A percentile compares a stretch with the other conserved stretches of the same genome.
These are phyloP conservation scores for Mortierella claussenii DNA, from an alignment of 192 early-diverging fungal species.

Conservation along the genomic window DNA sequence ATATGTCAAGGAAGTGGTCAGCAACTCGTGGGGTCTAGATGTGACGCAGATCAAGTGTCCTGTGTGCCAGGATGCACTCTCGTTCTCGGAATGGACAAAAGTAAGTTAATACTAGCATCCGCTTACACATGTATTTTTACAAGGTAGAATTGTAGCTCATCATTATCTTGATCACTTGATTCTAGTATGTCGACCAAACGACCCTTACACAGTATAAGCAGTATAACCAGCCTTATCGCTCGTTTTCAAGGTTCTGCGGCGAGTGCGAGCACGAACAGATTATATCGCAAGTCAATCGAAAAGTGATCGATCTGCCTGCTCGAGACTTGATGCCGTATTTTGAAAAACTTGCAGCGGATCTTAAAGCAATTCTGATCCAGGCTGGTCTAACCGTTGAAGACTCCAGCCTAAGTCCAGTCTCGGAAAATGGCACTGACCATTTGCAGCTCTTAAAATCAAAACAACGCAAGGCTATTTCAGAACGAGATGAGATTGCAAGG, in stretches of 20 bases:
- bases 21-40: constrained; percentile 66
- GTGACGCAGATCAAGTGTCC: constrained; percentile 69
- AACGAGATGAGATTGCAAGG: constrained; percentile 2
- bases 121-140: no score
- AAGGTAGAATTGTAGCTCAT: neutral
- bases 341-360: constrained; percentile 5
- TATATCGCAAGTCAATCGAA: constrained; percentile 41
- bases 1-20: constrained; percentile 67
- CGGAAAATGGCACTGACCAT: no score
- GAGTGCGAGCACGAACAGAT: constrained; percentile 60
- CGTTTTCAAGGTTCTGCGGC: constrained; percentile 61
- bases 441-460: neutral
- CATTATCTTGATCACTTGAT: neutral
- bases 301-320: constrained; percentile 1
- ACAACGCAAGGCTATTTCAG: neutral
- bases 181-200: constrained; percentile 58
- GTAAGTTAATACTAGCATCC: constrained; percentile 20
- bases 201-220: constrained; percentile 58
- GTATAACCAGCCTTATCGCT: constrained; percentile 66
- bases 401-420: neutral
- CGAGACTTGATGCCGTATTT: constrained; percentile 22
- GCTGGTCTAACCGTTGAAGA: constrained; percentile 4
- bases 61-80: constrained; percentile 62
- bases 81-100: constrained; percentile 64
- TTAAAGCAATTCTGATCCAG: constrained; percentile 4